phyloP scores from a whole-genome alignment of 805 yeast species.

The Teunomyces lycoperdinae region DNA sequence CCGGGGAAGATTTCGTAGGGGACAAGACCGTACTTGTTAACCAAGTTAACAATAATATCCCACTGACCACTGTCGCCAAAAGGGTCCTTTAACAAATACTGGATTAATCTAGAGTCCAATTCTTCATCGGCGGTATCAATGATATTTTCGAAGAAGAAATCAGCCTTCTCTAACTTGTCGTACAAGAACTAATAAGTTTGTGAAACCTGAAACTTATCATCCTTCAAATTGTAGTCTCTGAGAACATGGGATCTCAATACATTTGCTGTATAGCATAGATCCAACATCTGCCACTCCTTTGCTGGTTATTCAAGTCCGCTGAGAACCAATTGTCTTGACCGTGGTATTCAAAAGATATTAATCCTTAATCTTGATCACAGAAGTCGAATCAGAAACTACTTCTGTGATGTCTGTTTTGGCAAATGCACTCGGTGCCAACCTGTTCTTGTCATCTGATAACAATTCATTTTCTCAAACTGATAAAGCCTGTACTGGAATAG shows the following conservation, averaged over 20 bases:
- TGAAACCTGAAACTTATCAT: slow-evolving; percentile 63
- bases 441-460: slow-evolving; percentile 46
- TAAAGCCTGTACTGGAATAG: slow-evolving; percentile 16
- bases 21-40: slow-evolving; percentile 77
- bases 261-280: slow-evolving; percentile 80
- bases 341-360: slow-evolving; percentile 36
- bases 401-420: slow-evolving; percentile 44
- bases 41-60: slow-evolving; percentile 74
- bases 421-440: slow-evolving; percentile 53
- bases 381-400: slow-evolving; percentile 37
- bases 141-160: slow-evolving; percentile 74
- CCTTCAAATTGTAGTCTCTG: slow-evolving; percentile 53
- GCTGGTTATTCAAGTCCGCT: slow-evolving; percentile 52
- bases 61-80: slow-evolving; percentile 86
- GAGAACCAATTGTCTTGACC: slow-evolving; percentile 36
- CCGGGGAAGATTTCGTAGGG: slow-evolving; percentile 80
- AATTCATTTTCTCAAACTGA: slow-evolving; percentile 45
- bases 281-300: slow-evolving; percentile 83
- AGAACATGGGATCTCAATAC: slow-evolving; percentile 63
- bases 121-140: slow-evolving; percentile 64
- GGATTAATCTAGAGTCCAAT: slow-evolving; percentile 68
- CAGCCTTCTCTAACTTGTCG: slow-evolving; percentile 83
- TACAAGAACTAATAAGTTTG: slow-evolving; percentile 80
- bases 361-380: slow-evolving; percentile 17
- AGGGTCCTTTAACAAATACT: slow-evolving; percentile 62